Evolutionary conservation across 2,329 filamentous ascomycete genomes (phyloP).

Genomic region (Albophoma yamanashiensis): DNA sequence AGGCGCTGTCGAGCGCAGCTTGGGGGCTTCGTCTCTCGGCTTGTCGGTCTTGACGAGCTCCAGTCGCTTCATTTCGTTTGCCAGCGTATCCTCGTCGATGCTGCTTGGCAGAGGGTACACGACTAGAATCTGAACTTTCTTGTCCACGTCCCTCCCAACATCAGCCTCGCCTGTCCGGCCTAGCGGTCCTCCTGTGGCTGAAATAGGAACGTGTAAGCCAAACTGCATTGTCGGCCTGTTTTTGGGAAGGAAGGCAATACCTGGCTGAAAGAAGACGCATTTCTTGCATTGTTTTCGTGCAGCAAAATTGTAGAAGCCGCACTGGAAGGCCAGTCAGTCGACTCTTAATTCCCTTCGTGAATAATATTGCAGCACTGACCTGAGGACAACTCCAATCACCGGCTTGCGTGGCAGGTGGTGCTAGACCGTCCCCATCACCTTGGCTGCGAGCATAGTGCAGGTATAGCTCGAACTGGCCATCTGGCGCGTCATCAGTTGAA

Average conservation of each 20-base stretch:
- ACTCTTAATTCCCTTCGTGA: not conserved
- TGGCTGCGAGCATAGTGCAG: conserved; percentile 30
- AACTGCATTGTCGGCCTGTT: not conserved
- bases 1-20: conserved; percentile 49
- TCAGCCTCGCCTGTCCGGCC: conserved; percentile 38
- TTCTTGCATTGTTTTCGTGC: conserved; percentile 26
- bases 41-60: conserved; percentile 49
- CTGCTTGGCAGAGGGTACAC: conserved; percentile 60
- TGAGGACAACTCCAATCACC: conserved; percentile 25
- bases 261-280: conserved; percentile 20
- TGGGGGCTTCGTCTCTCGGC: conserved; percentile 32
- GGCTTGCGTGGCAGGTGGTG: conserved; percentile 4
- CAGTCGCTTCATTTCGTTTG: conserved; percentile 62
- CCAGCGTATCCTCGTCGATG: conserved; percentile 62
- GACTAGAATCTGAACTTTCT: conserved; percentile 65
- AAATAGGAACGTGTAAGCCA: not conserved
- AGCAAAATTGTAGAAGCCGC: conserved; percentile 28
- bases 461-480: conserved; percentile 24
- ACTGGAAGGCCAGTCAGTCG: conserved; percentile 16
- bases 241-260: conserved; percentile 8
- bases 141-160: conserved; percentile 37
- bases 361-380: conserved; percentile 11
- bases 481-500: conserved; percentile 26
- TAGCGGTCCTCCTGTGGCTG: conserved; percentile 18
- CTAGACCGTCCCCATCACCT: conserved; percentile 20